Evolutionary conservation across 495 filamentous ascomycete species (phyloP), one percentile per base, ranked within the genome.

Genomic region (Ramalina intermedia): DNA sequence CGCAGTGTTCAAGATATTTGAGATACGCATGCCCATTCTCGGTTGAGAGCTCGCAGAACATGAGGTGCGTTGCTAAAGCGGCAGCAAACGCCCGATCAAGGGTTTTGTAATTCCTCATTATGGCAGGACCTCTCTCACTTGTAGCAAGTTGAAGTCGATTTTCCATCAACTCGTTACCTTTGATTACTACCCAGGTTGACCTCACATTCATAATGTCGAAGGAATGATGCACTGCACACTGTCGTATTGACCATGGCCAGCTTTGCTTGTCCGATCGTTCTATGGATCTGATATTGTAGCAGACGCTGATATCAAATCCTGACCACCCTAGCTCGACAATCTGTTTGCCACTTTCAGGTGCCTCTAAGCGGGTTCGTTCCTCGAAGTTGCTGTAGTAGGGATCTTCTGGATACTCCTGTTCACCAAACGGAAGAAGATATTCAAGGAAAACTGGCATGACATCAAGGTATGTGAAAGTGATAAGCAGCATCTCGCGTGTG

Each of bases 1-100:
- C 37, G 13, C 51, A 36, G 14, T 67, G 56, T 17, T 72, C 69
- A 1, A 72, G 58, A 49, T 55, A 58, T 33, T 65, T 66, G 20
- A 72, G 58, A 49, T 70, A 72, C 55, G 65, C 66, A 17, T 64
- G 53, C 68, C 70, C 71, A 46, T 61, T 62, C 44, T 72, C 67
- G 17, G 51, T 56, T 37, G 65, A 64, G 67, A 68, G 71, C 36
- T 72, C 65, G 35, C 64, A 61, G 24, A 68, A 49, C 14, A 71
- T 58, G 14, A 66, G 39, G 44, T 71, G 69, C 1, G 56, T 56
- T 21, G 57, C 55, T 11, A 73, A 55, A 6, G 61, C 55, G 9
- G 63, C 56, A 12, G 56, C 41, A 46, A 72, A 64, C 8, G 58
- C 55, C 5, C 46, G 45, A 13, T 59, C 54, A 17, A 49, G 46